These are phyloP conservation scores for Vitis amurensis DNA, from an alignment of 164 flowering plant genomes.

Conservation along the genomic window DNA sequence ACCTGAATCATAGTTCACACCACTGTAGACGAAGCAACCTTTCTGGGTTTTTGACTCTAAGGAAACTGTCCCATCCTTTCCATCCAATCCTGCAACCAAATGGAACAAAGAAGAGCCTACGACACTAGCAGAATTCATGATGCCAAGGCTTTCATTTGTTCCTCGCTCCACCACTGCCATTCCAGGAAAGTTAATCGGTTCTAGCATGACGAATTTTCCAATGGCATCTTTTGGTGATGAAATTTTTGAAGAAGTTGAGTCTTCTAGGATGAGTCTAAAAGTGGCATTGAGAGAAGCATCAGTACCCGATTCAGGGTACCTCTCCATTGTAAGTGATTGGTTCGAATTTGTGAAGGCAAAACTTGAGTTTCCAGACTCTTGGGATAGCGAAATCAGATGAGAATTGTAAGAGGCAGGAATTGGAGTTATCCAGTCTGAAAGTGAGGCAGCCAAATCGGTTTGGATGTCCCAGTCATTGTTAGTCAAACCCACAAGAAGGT, in stretches of 20 bases:
- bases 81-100: slow-evolving; percentile 58
- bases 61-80: slow-evolving; percentile 43
- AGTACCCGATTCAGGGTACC: slow-evolving; percentile 50
- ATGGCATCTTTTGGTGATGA: slow-evolving; percentile 23
- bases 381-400: slow-evolving; percentile 56
- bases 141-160: slow-evolving; percentile 7
- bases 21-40: slow-evolving; percentile 46
- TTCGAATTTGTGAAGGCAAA: slow-evolving; percentile 24
- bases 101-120: neutral
- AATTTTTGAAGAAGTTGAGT: slow-evolving; percentile 6
- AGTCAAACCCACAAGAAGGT: slow-evolving; percentile 71
- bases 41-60: slow-evolving; percentile 37
- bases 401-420: slow-evolving; percentile 35
- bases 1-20: slow-evolving; percentile 17
- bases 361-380: slow-evolving; percentile 25
- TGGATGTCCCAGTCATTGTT: slow-evolving; percentile 68
- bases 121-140: slow-evolving; percentile 9
- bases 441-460: slow-evolving; percentile 30
- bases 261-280: slow-evolving; percentile 44
- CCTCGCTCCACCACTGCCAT: too few species aligned
- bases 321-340: slow-evolving; percentile 47
- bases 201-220: slow-evolving; percentile 43
- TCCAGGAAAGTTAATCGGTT: slow-evolving; percentile 33
- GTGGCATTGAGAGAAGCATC: slow-evolving; percentile 61
- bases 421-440: slow-evolving; percentile 30